phyloP scores from a whole-genome alignment of 257 asterid species.

The Nyctanthes arbortristis region DNA sequence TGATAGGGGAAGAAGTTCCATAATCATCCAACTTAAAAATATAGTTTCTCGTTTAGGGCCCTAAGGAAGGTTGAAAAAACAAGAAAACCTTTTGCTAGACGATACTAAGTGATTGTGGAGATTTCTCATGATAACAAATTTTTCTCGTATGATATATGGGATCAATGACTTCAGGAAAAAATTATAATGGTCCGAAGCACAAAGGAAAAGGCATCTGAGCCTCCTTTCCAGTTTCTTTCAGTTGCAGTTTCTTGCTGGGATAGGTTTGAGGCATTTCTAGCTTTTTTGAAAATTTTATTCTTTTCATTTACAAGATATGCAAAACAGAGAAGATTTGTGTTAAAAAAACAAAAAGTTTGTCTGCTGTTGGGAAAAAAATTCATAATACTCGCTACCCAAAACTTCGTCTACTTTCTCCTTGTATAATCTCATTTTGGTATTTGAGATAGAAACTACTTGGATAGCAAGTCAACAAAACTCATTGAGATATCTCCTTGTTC shows the following conservation, averaged over 20 bases:
- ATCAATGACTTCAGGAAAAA: background rate
- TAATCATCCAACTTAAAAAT: background rate
- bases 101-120: background rate
- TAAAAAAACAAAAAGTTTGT: too few relatives aligned
- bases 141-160: background rate
- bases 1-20: background rate
- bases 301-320: too few relatives aligned
- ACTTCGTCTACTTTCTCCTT: too few relatives aligned
- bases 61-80: background rate
- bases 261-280: background rate
- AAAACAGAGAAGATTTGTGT: too few relatives aligned
- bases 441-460: too few relatives aligned
- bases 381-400: too few relatives aligned
- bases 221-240: too few relatives aligned
- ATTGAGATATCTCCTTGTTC: too few relatives aligned
- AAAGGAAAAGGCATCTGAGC: background rate
- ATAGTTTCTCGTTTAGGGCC: background rate
- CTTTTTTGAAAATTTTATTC: background rate
- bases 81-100: background rate
- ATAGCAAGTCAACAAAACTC: too few relatives aligned
- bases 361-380: too few relatives aligned
- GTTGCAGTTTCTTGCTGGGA: background rate
- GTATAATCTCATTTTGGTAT: too few relatives aligned
- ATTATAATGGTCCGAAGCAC: background rate
- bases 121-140: background rate